Evolutionary conservation across 345 rosid species (phyloP), one percentile per base, ranked within the genome.

Genomic region (Linum tenue): DNA sequence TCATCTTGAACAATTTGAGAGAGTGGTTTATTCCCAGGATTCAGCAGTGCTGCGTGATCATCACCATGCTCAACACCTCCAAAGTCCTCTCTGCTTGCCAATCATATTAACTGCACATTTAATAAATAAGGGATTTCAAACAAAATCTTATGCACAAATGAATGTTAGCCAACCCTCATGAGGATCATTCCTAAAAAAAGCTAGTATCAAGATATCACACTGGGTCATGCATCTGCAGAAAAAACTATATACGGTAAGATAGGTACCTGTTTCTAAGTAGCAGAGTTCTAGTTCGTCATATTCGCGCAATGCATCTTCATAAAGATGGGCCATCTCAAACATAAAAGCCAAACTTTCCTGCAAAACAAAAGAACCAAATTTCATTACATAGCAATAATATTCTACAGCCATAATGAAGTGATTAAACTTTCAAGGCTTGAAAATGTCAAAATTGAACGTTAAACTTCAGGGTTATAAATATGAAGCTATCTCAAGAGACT

Each of bases 301-400:
- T 81, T 94, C 97, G 62, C 97, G 88, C 59, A 94, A 69, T 50
- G 97, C 99, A 76, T 94, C 99, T 72, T 94, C 99, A 72, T 88
- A 82, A 77, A 94, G 92, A 72, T 88, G 84, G 71, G 97, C 90
- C 92, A 94, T 88, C 80, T 94, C 99, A 82, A 94, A 88, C 83
- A 90, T 88, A 79, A 94, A 94, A 67, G 99, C 99, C 83, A 94
- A 78, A 83, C 97, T 94, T 83, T 90, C 99, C 99, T 94, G 87
- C 67, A 63, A 68, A 66, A n/a, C n/a, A n/a, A n/a, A n/a, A n/a
- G n/a, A n/a, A n/a, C n/a, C n/a, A n/a, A n/a, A n/a, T n/a, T n/a
- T n/a, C n/a, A n/a, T n/a, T n/a, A n/a, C n/a, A n/a, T n/a, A n/a
- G n/a, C n/a, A n/a, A n/a, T n/a, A n/a, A n/a, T n/a, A n/a, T n/a